Conservation (phyloP, 140 eudicot species). For the Anethum foeniculum region DNA sequence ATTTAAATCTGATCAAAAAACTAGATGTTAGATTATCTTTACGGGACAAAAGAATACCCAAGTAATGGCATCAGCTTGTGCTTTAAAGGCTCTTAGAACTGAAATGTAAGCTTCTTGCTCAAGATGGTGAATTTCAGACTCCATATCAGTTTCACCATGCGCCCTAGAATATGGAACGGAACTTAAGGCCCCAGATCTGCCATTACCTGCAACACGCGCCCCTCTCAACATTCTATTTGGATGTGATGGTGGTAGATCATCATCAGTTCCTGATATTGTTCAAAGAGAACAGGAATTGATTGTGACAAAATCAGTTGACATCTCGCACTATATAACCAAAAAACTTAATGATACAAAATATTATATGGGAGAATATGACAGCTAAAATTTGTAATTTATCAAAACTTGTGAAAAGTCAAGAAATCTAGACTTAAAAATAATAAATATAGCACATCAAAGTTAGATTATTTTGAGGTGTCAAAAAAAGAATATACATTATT, state of each 20-base stretch:
- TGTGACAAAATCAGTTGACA: not conserved
- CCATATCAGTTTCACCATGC: constrained; percentile 78
- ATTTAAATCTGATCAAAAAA: constrained; percentile 18
- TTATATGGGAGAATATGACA: not conserved
- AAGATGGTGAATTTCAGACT: constrained; percentile 71
- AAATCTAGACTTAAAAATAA: not conserved
- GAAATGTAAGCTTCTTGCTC: constrained; percentile 93
- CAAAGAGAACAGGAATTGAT: not conserved
- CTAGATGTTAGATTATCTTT: constrained; percentile 17
- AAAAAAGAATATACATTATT: not conserved
- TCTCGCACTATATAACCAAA: not conserved
- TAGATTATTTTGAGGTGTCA: not conserved
- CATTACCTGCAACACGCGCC: constrained; percentile 57
- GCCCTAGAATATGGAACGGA: constrained; percentile 54
- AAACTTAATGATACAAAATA: not conserved
- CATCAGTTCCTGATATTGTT: constrained; percentile 65
- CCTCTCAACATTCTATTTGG: constrained; percentile 74
- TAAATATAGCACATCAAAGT: not conserved
- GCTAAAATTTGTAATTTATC: not conserved
- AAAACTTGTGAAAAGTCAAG: not conserved
- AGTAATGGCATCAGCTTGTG: constrained; percentile 90
- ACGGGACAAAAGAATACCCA: constrained; percentile 45
- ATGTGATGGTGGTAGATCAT: constrained; percentile 83
- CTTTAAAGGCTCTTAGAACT: constrained; percentile 85
- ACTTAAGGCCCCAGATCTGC: constrained; percentile 59